These are phyloP conservation scores for Clonostachys byssicola DNA, from an alignment of 2,329 filamentous ascomycete species.

Conservation along the genomic window DNA sequence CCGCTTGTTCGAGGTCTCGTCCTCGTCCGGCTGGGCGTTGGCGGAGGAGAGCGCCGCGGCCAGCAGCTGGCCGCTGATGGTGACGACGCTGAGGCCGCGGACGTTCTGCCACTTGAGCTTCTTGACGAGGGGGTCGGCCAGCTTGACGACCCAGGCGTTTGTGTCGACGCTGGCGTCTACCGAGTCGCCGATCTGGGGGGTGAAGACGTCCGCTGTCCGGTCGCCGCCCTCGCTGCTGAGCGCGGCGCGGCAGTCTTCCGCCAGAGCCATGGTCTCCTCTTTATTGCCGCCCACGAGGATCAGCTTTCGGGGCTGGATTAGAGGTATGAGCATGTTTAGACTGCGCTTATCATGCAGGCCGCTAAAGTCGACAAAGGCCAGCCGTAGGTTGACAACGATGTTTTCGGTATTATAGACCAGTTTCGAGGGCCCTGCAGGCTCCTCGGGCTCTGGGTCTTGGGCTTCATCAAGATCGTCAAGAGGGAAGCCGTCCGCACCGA, in stretches of 20 bases:
- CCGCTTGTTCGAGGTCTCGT: conserved; percentile 26
- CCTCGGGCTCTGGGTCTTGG: conserved; percentile 50
- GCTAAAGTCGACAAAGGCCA: conserved; percentile 88
- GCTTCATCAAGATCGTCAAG: conserved; percentile 54
- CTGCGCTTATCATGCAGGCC: conserved; percentile 92
- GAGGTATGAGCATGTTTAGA: conserved; percentile 88
- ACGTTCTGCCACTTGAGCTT: conserved; percentile 94
- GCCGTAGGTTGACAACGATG: conserved; percentile 66
- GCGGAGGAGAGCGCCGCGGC: conserved; percentile 30
- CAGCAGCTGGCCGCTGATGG: conserved; percentile 72
- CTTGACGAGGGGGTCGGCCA: conserved; percentile 80
- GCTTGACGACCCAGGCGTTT: conserved; percentile 92
- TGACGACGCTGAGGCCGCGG: conserved; percentile 83
- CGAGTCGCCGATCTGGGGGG: conserved; percentile 66
- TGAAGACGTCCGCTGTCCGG: conserved; percentile 69
- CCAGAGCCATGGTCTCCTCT: conserved; percentile 74
- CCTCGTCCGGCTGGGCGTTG: conserved; percentile 18
- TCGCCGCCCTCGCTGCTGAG: conserved; percentile 43
- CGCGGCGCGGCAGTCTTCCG: conserved; percentile 73
- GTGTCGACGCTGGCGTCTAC: conserved; percentile 95
- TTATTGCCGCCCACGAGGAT: conserved; percentile 82
- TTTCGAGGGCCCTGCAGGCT: conserved; percentile 66
- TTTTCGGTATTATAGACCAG: conserved; percentile 60
- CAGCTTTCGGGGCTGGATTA: conserved; percentile 90
- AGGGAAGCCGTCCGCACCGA: conserved; percentile 26